phyloP scores from a whole-genome alignment of 176 grass and related monocot genomes.

The Raddia guianensis region DNA sequence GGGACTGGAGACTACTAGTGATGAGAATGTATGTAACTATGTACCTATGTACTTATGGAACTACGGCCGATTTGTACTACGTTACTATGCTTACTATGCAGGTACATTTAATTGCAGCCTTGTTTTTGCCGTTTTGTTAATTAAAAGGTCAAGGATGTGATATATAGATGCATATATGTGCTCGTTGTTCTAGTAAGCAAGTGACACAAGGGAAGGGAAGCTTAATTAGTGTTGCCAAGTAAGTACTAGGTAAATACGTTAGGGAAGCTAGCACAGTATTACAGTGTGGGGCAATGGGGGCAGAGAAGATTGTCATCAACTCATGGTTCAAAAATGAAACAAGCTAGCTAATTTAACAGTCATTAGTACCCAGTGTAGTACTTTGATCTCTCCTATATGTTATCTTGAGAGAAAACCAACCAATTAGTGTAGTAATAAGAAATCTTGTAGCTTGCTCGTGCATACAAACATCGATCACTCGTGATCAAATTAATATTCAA shows the following conservation, averaged over 20 bases:
- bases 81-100: not conserved
- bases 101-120: not conserved
- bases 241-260: slow-evolving; percentile 11
- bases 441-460: not conserved
- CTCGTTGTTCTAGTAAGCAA: not conserved
- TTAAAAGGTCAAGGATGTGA: not conserved
- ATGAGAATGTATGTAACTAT: not conserved
- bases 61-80: not conserved
- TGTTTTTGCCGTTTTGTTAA: not conserved
- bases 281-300: not conserved
- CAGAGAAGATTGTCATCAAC: slow-evolving; percentile 3
- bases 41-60: not conserved
- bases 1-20: not conserved
- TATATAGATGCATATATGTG: not conserved
- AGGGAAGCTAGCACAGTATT: slow-evolving; percentile 22
- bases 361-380: not conserved
- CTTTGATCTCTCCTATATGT: not conserved
- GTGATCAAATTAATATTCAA: not conserved
- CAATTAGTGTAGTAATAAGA: not conserved
- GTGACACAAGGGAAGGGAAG: slow-evolving; percentile 20
- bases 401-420: not conserved
- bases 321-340: slow-evolving; percentile 17
- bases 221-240: not conserved
- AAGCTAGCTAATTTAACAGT: not conserved
- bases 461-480: not conserved